Percentiles rank a stretch among this genome's conserved stretches.
These are phyloP conservation scores for Rutstroemia sp. DNA, from an alignment of 2,329 filamentous ascomycete species.

Conservation along the genomic window DNA sequence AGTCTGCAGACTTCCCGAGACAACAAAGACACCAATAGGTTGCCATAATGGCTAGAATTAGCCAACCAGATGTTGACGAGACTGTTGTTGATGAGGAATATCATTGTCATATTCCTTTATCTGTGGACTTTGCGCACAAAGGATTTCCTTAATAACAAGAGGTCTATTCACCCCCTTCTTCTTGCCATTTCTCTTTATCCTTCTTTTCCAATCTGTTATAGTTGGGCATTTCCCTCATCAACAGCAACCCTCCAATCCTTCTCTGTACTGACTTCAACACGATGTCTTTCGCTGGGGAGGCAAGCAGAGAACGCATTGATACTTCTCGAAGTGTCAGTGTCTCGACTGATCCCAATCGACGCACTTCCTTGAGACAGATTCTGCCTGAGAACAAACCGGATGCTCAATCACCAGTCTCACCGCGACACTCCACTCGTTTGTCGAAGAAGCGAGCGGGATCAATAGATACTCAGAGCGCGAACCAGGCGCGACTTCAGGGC, in stretches of 20 bases:
- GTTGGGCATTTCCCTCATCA: background rate
- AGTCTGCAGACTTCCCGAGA: slow-evolving; percentile 28
- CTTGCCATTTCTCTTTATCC: slow-evolving; percentile 12
- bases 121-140: slow-evolving; percentile 28
- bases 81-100: slow-evolving; percentile 21
- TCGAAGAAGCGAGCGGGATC: slow-evolving; percentile 29
- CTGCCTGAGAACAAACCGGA: slow-evolving; percentile 21
- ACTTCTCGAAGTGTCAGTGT: slow-evolving; percentile 22
- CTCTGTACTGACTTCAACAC: slow-evolving; percentile 7
- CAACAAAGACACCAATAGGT: slow-evolving; percentile 27
- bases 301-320: slow-evolving; percentile 15
- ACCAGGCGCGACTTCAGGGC: slow-evolving; percentile 24
- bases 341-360: slow-evolving; percentile 25
- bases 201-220: slow-evolving; percentile 11
- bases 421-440: slow-evolving; percentile 22
- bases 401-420: slow-evolving; percentile 20
- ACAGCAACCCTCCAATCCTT: background rate
- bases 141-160: slow-evolving; percentile 25
- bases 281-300: slow-evolving; percentile 21
- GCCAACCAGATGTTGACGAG: slow-evolving; percentile 18
- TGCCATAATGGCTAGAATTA: slow-evolving; percentile 27
- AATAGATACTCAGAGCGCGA: slow-evolving; percentile 23
- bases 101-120: slow-evolving; percentile 28
- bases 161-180: slow-evolving; percentile 24
- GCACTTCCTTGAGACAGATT: slow-evolving; percentile 19